phyloP scores from a whole-genome alignment of 2,329 filamentous ascomycete genomes.

The Beauveria sp. region DNA sequence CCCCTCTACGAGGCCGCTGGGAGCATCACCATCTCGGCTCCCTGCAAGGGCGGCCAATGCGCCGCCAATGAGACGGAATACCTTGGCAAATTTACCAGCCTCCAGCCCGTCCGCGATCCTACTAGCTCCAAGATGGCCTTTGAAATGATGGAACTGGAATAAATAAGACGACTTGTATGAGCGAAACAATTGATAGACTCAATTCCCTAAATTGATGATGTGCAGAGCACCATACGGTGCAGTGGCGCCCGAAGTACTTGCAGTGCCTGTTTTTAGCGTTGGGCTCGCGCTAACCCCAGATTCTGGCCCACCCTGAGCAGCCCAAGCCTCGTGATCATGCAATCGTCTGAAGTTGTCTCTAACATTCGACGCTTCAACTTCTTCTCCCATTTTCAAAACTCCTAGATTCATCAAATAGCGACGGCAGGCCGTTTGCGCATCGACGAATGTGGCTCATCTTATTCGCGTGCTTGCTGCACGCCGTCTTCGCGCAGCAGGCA shows the following conservation, averaged over 20 bases:
- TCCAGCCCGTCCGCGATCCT: slow-evolving; percentile 11
- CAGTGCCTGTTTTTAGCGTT: background rate
- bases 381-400: background rate
- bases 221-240: background rate
- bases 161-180: background rate
- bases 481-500: background rate
- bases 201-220: background rate
- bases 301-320: slow-evolving; percentile 6
- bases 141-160: slow-evolving; percentile 6
- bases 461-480: background rate
- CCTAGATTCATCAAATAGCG: background rate
- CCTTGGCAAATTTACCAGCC: slow-evolving; percentile 9
- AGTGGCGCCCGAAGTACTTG: background rate
- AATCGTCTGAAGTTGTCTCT: background rate
- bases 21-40: slow-evolving; percentile 11
- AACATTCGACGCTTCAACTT: background rate
- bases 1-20: slow-evolving; percentile 15
- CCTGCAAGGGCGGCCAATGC: slow-evolving; percentile 10
- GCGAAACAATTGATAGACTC: background rate
- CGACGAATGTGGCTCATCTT: background rate
- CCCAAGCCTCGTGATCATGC: slow-evolving; percentile 4
- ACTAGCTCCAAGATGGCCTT: slow-evolving; percentile 6
- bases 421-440: background rate
- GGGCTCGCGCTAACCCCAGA: slow-evolving; percentile 3
- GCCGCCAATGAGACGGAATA: slow-evolving; percentile 12